phyloP scores from a whole-genome alignment of 139 green algal species.

The Chlorella vulgaris region DNA sequence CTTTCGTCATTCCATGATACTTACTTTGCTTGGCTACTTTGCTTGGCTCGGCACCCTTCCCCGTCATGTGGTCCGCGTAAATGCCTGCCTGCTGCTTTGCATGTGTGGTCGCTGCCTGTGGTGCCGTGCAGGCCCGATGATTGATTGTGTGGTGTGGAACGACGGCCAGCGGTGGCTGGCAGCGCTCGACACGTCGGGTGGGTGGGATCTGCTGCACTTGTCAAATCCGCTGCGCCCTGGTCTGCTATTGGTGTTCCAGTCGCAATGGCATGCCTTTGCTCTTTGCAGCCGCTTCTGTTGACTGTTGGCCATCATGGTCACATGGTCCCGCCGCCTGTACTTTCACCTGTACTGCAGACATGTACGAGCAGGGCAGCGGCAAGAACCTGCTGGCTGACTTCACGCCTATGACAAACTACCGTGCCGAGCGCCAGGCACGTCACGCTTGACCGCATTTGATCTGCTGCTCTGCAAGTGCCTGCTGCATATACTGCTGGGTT shows the following conservation, averaged over 20 bases:
- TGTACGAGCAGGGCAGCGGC: conserved; percentile 39
- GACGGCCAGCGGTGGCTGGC: conserved; percentile 79
- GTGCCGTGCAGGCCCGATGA: conserved; percentile 60
- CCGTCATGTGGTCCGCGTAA: too few relatives aligned
- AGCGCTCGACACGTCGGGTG: conserved; percentile 79
- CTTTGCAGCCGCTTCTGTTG: too few relatives aligned
- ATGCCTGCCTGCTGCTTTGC: not conserved
- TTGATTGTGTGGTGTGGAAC: conserved; percentile 92
- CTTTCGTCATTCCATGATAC: not conserved
- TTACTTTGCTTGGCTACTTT: too few relatives aligned
- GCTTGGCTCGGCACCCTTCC: too few relatives aligned
- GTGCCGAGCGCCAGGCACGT: conserved; percentile 12
- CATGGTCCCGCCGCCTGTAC: too few relatives aligned
- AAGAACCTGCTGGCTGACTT: conserved; percentile 67
- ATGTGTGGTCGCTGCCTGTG: not conserved
- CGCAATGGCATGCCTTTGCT: too few relatives aligned
- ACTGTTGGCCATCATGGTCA: too few relatives aligned
- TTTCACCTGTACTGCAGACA: not conserved
- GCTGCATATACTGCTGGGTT: too few relatives aligned
- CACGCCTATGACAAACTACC: conserved; percentile 69
- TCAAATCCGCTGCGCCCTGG: too few relatives aligned
- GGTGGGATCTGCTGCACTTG: not conserved
- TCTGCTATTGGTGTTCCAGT: too few relatives aligned
- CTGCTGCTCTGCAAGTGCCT: not conserved
- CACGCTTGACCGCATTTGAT: not conserved